Evolutionary conservation across 2,329 filamentous ascomycete species (phyloP), one percentile per base, ranked within the genome.

Genomic region (Scedosporium apiospermum): DNA sequence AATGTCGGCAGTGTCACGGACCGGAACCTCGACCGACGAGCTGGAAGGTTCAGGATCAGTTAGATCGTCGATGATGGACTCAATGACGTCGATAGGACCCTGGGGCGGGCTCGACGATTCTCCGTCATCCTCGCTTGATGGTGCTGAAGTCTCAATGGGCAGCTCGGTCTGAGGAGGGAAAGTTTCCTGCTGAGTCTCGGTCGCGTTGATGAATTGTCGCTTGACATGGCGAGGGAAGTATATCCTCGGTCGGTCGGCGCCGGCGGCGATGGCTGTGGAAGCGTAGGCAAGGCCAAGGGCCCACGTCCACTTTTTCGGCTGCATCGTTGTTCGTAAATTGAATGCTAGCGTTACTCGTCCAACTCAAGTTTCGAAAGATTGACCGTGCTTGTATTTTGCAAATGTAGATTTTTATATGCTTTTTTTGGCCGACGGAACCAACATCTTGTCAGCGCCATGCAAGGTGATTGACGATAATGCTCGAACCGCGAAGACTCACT

Each of bases 211-310:
- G 61, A 78, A 75, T 64, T 80, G 75, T 62, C 82, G 78, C 73
- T 80, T 85, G 68, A 86, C 75, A 53, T 83, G 77, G 63, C 80
- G 77, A 12, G 83, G 83, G 65, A 81, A 85, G 70, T 85, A 86
- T 68, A 84, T 82, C 69, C 76, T 79, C 18, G 82, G 82, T 65
- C 75, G 74, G 41, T 78, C 72, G 44, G 71, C 75, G 23, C 34
- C 34, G 34, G 78, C 80, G 66, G 73, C 73, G 63, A 74, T 76
- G n/a, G 76, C 69, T 3, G 78, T 75, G 41, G 79, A 75, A 64
- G 79, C 76, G 65, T 81, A 72, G 66, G 77, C 78, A 68, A 83
- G 68, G 21, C 78, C 78, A 72, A 79, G 78, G 66, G 78, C 77
- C 69, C 83, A 67, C 63, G 80, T 69, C 67, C 71, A 67, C 9